phyloP scores from a whole-genome alignment of 176 grass and related monocot species.

The Saccharum spontaneum region DNA sequence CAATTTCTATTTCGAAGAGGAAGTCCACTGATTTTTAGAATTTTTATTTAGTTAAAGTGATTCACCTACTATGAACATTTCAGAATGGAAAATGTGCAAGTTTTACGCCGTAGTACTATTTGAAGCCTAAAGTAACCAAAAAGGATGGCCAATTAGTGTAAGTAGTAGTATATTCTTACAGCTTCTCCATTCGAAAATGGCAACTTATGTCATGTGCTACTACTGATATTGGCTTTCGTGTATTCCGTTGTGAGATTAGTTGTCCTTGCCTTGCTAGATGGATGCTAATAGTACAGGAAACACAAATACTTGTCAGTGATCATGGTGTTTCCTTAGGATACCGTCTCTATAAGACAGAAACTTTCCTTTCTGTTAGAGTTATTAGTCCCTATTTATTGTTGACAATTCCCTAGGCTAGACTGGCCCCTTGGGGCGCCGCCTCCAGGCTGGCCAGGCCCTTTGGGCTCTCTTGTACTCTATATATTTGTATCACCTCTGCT shows the following conservation, averaged over 20 bases:
- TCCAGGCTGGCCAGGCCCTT: too few species aligned
- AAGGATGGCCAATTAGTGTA: background rate
- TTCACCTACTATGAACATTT: too few species aligned
- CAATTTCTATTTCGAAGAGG: too few species aligned
- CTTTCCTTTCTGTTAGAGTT: background rate
- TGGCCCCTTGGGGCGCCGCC: too few species aligned
- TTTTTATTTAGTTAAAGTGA: too few species aligned
- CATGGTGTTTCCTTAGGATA: background rate
- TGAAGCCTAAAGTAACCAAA: background rate
- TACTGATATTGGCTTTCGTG: background rate
- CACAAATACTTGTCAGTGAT: background rate
- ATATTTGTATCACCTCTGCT: too few species aligned
- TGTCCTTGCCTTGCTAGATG: background rate
- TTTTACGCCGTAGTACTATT: background rate
- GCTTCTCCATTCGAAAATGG: background rate
- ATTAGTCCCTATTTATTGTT: too few species aligned
- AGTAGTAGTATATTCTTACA: background rate
- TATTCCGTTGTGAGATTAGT: background rate
- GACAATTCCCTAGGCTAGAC: too few species aligned
- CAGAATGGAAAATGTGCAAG: too few species aligned
- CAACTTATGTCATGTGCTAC: background rate
- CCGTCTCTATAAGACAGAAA: background rate
- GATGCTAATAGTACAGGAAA: background rate
- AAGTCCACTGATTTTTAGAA: too few species aligned
- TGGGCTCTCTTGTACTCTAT: too few species aligned